Percentiles rank a stretch among this genome's conserved stretches.
Evolutionary conservation across 2,329 filamentous ascomycete genomes (phyloP).

Genomic region (Teratosphaeria pseudoeucalypti): DNA sequence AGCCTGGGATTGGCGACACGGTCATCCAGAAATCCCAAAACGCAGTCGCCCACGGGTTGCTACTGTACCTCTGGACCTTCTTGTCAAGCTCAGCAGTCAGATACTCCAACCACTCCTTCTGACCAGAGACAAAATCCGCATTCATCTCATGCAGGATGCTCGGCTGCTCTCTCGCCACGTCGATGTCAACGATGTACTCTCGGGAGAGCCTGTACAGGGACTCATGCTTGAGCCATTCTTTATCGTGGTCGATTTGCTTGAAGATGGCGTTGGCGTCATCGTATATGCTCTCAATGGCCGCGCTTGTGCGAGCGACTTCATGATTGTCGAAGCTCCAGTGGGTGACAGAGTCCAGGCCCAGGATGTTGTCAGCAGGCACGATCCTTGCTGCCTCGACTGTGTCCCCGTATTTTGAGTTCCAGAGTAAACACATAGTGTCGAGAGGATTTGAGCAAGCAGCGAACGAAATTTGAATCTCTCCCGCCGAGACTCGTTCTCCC

Average conservation of each 20-base stretch:
- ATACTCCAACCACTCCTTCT: not conserved
- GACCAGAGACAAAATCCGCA: not conserved
- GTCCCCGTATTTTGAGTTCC: not conserved
- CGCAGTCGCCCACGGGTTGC: not conserved
- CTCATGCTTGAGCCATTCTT: not conserved
- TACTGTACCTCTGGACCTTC: not conserved
- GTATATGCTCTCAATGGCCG: not conserved
- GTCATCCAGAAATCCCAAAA: not conserved
- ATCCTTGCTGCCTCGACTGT: not conserved
- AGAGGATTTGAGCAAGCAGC: not conserved
- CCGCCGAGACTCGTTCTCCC: not conserved
- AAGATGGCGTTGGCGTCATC: not conserved
- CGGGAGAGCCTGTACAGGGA: not conserved
- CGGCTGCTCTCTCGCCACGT: not conserved
- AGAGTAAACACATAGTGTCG: not conserved
- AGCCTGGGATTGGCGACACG: not conserved
- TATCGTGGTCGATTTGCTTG: not conserved
- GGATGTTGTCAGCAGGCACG: not conserved
- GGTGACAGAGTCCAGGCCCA: not conserved
- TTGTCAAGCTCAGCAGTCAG: not conserved
- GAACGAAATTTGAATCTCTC: not conserved
- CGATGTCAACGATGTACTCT: not conserved
- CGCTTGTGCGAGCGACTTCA: not conserved
- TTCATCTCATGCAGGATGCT: not conserved
- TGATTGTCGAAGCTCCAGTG: not conserved